A percentile compares a stretch with the other conserved stretches of the same genome.
Evolutionary conservation across 208 protist genomes (phyloP).

Genomic region (Leishmania mexicana): DNA sequence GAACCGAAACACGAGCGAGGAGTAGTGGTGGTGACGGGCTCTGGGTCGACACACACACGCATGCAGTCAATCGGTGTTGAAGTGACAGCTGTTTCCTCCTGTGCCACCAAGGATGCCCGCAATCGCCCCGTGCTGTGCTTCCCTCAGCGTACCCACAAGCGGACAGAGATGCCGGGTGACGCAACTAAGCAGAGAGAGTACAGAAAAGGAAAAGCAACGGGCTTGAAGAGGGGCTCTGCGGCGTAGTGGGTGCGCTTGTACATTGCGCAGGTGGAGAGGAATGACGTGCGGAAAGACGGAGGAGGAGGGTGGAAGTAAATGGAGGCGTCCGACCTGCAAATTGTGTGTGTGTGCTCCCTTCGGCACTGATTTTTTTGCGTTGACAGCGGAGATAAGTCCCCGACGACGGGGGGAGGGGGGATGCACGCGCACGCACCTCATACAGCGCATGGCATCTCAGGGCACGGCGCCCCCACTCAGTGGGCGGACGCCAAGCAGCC

Average conservation of each 20-base stretch:
- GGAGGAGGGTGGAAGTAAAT: not conserved
- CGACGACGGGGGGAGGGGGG: not conserved
- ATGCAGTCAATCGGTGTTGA: not conserved
- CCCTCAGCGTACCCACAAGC: not conserved
- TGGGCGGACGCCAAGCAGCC: not conserved
- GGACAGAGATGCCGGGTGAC: too few species aligned
- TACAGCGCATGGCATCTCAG: not conserved
- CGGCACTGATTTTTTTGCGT: not conserved
- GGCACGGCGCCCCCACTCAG: not conserved
- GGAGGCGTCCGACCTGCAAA: not conserved
- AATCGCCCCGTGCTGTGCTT: not conserved
- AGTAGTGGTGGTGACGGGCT: not conserved
- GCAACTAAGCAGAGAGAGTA: not conserved
- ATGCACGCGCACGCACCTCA: not conserved
- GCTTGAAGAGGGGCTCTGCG: not conserved
- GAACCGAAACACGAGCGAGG: not conserved
- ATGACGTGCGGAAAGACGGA: not conserved
- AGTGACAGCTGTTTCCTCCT: not conserved
- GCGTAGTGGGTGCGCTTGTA: not conserved
- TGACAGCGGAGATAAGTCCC: not conserved
- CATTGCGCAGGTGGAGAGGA: not conserved
- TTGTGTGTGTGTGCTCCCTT: not conserved
- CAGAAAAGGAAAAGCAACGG: not conserved
- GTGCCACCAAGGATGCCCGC: not conserved
- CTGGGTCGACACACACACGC: too few species aligned